phyloP scores from a whole-genome alignment of 352 stramenopile species.

The Phytophthora sp. region DNA sequence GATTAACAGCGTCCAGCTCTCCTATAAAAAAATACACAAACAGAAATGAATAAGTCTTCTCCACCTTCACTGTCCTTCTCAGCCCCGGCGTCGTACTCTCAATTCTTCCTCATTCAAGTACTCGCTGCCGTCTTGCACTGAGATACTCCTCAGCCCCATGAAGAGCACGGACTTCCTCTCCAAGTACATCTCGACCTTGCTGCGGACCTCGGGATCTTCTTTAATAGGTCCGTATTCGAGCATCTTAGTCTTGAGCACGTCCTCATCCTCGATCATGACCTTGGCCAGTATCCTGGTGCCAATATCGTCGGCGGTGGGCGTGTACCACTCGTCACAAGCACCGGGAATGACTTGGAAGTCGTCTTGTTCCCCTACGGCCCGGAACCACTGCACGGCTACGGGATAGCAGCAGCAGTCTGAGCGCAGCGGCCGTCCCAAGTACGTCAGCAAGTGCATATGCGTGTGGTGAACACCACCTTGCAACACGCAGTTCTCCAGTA shows the following conservation, averaged over 20 bases:
- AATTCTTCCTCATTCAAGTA: slow-evolving; percentile 67
- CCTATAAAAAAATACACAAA: slow-evolving; percentile 39
- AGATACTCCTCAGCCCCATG: slow-evolving; percentile 66
- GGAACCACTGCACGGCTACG: slow-evolving; percentile 78
- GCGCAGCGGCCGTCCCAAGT: slow-evolving; percentile 65
- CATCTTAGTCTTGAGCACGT: slow-evolving; percentile 78
- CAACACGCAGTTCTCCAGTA: slow-evolving; percentile 77
- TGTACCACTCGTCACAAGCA: slow-evolving; percentile 80
- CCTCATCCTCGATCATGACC: slow-evolving; percentile 76
- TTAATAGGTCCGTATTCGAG: slow-evolving; percentile 86
- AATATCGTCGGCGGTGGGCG: slow-evolving; percentile 82
- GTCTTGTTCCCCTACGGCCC: slow-evolving; percentile 61
- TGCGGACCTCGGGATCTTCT: slow-evolving; percentile 83
- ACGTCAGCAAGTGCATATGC: slow-evolving; percentile 81
- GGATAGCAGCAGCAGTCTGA: slow-evolving; percentile 74
- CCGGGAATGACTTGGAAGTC: slow-evolving; percentile 79
- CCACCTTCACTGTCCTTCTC: background rate
- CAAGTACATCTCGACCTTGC: slow-evolving; percentile 87
- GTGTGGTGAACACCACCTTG: slow-evolving; percentile 87
- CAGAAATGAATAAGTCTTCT: background rate
- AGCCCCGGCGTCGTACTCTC: slow-evolving; percentile 41
- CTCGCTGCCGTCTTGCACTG: slow-evolving; percentile 65
- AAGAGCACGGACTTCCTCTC: slow-evolving; percentile 84
- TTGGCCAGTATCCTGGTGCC: slow-evolving; percentile 75
- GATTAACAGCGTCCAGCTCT: slow-evolving; percentile 85